Base-by-base conservation (phyloP, 2,329 filamentous ascomycete species). In the Phialophora verrucosa region DNA sequence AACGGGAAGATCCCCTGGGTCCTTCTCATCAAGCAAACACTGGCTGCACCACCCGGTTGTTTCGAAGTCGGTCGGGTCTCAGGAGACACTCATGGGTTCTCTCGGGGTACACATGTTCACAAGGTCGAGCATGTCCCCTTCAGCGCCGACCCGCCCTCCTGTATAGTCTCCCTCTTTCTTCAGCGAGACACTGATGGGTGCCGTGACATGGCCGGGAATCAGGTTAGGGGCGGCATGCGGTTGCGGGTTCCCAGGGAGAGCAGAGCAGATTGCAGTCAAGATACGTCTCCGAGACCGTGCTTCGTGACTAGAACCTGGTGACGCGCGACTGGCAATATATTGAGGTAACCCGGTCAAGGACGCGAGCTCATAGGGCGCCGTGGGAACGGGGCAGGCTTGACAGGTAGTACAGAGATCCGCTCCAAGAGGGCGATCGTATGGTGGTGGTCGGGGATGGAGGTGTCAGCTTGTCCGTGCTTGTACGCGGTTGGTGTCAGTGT, bases 271-370 rank as follows among this genome's bases (percentile, higher is more conserved):
- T 42, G 17, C n/a, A 51, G 29, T 29, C 44, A 38, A 49, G 60
- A 35, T 32, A 32, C n/a, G 63, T 61, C 50, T 64, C 59, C 51
- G 59, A 49, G 55, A 55, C 56, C 60, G 66, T 64, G 57, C 56
- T 59, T 59, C 60, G 55, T 38, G 63, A 58, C 66, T 62, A 53
- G 62, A 61, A 66, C 63, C 51, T 61, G 57, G 60, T 64, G 57
- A 53, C 53, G 63, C 60, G 53, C 42, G n/a, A 56, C 17, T 55
- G 29, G 51, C 59, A 61, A 65, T 68, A 59, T 61, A 58, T 65
- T 61, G 63, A 58, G 31, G 44, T 57, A 47, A 62, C 42, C 31
- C 31, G 31, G 55, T 44, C 27, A 51, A 50, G n/a, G 27, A 23
- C 7, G 58, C 42, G 38, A 56, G 51, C 49, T 61, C 42, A 63